phyloP scores from a whole-genome alignment of 176 grass and related monocot species.

The Neostapfia colusana region DNA sequence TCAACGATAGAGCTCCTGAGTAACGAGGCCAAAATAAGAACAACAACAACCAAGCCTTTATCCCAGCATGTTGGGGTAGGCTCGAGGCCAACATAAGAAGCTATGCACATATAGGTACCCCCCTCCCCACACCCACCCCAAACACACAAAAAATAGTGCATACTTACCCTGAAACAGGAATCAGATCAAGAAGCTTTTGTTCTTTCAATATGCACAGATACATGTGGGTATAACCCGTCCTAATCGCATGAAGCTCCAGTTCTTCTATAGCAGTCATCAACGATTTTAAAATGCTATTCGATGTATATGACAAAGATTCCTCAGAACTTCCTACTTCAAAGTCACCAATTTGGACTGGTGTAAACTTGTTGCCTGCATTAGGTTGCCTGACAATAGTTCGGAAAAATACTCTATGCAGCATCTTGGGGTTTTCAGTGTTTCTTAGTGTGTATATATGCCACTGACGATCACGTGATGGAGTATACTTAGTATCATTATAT shows the following conservation, averaged over 20 bases:
- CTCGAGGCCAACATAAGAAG: neutral
- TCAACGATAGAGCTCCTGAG: slow-evolving; percentile 66
- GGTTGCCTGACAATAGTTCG: slow-evolving; percentile 87
- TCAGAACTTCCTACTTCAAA: slow-evolving; percentile 40
- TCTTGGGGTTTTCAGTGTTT: slow-evolving; percentile 65
- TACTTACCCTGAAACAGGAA: slow-evolving; percentile 81
- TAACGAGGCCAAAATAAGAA: slow-evolving; percentile 17
- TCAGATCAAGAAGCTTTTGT: slow-evolving; percentile 76
- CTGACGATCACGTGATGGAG: slow-evolving; percentile 88
- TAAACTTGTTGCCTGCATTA: slow-evolving; percentile 51
- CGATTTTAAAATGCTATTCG: slow-evolving; percentile 78
- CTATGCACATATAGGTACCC: neutral
- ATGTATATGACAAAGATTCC: slow-evolving; percentile 72
- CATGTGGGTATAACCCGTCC: slow-evolving; percentile 94
- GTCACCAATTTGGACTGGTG: slow-evolving; percentile 44
- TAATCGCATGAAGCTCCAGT: slow-evolving; percentile 81
- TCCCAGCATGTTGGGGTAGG: too few relatives aligned
- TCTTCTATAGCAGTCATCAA: slow-evolving; percentile 84
- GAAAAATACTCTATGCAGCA: slow-evolving; percentile 86
- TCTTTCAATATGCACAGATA: slow-evolving; percentile 78
- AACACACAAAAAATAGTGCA: too few relatives aligned
- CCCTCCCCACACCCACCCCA: too few relatives aligned
- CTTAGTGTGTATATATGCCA: slow-evolving; percentile 92
- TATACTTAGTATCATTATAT: slow-evolving; percentile 87
- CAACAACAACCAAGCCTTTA: too few relatives aligned